These are phyloP conservation scores for Lactuca saligna DNA, from an alignment of 129 eudicot species.

Conservation along the genomic window DNA sequence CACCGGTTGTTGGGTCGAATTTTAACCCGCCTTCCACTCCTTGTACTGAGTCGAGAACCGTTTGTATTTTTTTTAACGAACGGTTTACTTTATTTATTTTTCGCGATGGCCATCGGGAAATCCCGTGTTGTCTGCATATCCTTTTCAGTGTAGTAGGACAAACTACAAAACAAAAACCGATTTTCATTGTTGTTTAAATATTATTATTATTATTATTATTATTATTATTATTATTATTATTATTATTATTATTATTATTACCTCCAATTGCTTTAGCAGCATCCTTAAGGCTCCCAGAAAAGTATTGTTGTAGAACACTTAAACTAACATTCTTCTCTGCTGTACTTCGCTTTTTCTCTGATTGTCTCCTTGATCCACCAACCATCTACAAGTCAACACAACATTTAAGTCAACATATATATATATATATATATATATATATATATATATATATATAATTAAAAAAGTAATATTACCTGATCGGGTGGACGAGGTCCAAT, in stretches of 20 bases:
- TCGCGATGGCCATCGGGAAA: constrained; percentile 96
- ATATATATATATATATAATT: too few relatives aligned
- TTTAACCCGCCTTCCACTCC: constrained; percentile 92
- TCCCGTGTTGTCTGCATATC: constrained; percentile 92
- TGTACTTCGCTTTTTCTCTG: constrained; percentile 66
- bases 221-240: too few relatives aligned
- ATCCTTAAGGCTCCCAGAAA: constrained; percentile 93
- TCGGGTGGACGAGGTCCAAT: constrained; percentile 35
- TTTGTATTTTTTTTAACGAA: constrained; percentile 77
- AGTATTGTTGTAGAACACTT: constrained; percentile 81
- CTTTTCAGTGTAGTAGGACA: constrained; percentile 96
- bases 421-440: too few relatives aligned
- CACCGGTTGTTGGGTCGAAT: constrained; percentile 71
- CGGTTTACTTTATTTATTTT: constrained; percentile 95
- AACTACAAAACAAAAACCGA: constrained; percentile 45
- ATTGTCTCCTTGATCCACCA: constrained; percentile 46
- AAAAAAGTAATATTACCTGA: constrained; percentile 42
- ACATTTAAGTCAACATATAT: not conserved
- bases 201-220: too few relatives aligned
- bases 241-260: constrained; percentile 24
- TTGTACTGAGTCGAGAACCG: constrained; percentile 83
- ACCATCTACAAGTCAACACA: constrained; percentile 31
- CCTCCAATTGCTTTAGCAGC: constrained; percentile 97
- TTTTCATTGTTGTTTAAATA: not conserved
- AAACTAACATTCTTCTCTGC: constrained; percentile 76